Evolutionary conservation across 2,329 filamentous ascomycete species (phyloP), one percentile per base, ranked within the genome.

Genomic region (Colletotrichum nymphaeae): DNA sequence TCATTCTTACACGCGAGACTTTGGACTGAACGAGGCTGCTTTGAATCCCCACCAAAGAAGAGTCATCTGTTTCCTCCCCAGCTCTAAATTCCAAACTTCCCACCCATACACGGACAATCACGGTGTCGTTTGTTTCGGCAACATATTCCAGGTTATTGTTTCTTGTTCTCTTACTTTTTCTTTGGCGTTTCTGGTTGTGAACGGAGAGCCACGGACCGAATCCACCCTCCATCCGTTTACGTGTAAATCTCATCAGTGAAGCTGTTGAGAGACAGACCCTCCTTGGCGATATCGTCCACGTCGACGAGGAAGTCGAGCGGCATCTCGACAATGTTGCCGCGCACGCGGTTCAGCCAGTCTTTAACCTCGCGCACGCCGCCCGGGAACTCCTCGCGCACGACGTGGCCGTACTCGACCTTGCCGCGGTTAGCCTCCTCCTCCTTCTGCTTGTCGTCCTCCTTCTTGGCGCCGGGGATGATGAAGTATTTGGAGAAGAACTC

Each of bases 281-380:
- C 90, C 87, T 95, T 92, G 4, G 95, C 96, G 81, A 98, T 92
- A 81, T 98, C 95, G 78, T 94, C 90, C 9, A 90, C 89, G 42
- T 95, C 93, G 78, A 93, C 92, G 81, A 98, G 85, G 85, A 98
- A 98, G 76, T 94, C 87, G 77, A 98, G 86, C 32, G 95, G 95
- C 95, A 98, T 98, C 86, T 98, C 94, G 8, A 98, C 93, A 58
- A 95, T 83, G 9, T 89, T 93, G 2, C 93, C 93, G 73, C 91
- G 88, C 52, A 95, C 86, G 67, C 89, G 87, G 68, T 87, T 86
- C 67, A 95, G 84, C 83, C 91, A 88, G 63, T 92, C 90, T 84
- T 94, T 95, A 72, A 95, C 86, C 80, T 94, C 92, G n/a, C 85
- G 85, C 57, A 92, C 91, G 8, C 95, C 94, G 75, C 92, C 89